Conservation (phyloP, 2,329 filamentous ascomycete species). For the Trichoderma atroviride region DNA sequence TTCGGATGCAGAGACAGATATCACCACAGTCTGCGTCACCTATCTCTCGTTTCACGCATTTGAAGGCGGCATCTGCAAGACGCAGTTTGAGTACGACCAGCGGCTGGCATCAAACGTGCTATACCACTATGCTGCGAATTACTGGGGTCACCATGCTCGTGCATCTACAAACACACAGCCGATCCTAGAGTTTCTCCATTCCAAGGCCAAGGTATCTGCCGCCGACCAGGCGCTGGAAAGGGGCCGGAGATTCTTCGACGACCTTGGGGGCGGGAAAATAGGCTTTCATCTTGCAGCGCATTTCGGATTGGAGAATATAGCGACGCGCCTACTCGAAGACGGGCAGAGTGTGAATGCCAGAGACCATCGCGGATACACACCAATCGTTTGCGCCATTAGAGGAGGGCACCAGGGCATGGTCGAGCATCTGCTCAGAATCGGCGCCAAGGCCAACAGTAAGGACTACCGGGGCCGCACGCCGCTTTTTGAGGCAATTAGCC, state of each 20-base stretch:
- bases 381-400: background rate
- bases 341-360: background rate
- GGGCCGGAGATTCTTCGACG: background rate
- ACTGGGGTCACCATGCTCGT: background rate
- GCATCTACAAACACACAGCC: background rate
- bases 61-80: background rate
- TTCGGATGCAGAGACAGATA: background rate
- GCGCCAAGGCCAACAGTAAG: background rate
- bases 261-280: background rate
- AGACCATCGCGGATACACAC: background rate
- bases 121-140: background rate
- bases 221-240: background rate
- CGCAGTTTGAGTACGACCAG: background rate
- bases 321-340: background rate
- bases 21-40: background rate
- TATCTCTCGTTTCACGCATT: conserved; percentile 13
- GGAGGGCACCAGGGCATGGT: background rate
- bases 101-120: background rate
- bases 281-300: background rate
- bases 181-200: background rate
- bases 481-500: background rate
- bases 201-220: background rate
- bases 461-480: background rate
- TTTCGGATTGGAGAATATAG: background rate
- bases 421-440: background rate